Evolutionary conservation across 495 filamentous ascomycete species (phyloP).

Genomic region (Acidiella bohemica): DNA sequence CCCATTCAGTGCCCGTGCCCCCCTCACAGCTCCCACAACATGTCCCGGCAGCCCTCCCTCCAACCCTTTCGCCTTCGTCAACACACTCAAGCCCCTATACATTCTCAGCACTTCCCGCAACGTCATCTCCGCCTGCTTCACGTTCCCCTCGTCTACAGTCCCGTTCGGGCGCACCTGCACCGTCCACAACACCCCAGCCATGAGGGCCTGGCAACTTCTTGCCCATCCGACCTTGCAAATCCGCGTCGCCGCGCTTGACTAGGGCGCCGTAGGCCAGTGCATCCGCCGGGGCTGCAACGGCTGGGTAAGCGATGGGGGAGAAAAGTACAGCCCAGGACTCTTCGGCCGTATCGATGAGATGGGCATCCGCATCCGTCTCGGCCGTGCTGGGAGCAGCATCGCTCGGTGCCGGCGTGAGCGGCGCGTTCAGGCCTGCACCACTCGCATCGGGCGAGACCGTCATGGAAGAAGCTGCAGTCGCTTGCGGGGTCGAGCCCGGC

Average conservation of each 20-base stretch:
- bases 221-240: no score
- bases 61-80: slow-evolving; percentile 58
- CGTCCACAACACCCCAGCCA: slow-evolving; percentile 44
- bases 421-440: slow-evolving; percentile 31
- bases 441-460: slow-evolving; percentile 35
- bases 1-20: slow-evolving; percentile 40
- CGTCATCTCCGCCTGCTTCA: slow-evolving; percentile 43
- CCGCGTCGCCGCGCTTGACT: slow-evolving; percentile 53
- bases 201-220: no score
- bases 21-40: slow-evolving; percentile 64
- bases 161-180: slow-evolving; percentile 13
- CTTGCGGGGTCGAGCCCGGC: slow-evolving; percentile 12
- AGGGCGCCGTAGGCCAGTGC: slow-evolving; percentile 57
- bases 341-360: slow-evolving; percentile 64
- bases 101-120: slow-evolving; percentile 60
- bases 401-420: slow-evolving; percentile 39
- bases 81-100: slow-evolving; percentile 60
- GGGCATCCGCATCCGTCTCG: slow-evolving; percentile 49
- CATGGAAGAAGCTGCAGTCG: slow-evolving; percentile 1
- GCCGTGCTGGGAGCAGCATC: slow-evolving; percentile 22
- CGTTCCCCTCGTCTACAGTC: slow-evolving; percentile 31
- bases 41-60: slow-evolving; percentile 76
- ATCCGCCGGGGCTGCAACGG: slow-evolving; percentile 34
- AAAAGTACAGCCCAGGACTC: slow-evolving; percentile 70
- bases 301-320: slow-evolving; percentile 54